Evolutionary conservation across 495 filamentous ascomycete genomes (phyloP), one percentile per base, ranked within the genome.

Genomic region (Oleoguttula mirabilis): DNA sequence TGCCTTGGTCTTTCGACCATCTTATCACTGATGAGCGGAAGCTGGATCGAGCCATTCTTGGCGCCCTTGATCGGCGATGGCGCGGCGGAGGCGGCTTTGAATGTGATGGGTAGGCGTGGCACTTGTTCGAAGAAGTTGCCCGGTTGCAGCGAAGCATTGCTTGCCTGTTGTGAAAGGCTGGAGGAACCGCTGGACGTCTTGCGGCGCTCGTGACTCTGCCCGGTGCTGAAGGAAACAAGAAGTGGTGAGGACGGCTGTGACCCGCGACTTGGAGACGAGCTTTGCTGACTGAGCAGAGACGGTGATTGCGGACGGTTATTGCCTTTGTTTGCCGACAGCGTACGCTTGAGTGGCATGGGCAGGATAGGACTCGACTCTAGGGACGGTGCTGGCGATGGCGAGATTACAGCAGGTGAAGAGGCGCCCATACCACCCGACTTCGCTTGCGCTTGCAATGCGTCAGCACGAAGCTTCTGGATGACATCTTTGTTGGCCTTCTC

Each of bases 401-500:
- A 70, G 10, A 64, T 48, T 3, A 60, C 40, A 4, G 55, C 50
- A 31, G 60, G 54, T 0, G 41, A 32, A 0, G 50, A 34, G 4
- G 32, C 3, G 1, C 39, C 39, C 28, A 34, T 40, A 23, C 36
- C 38, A 11, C 7, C 16, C 23, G 40, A 24, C 43, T 60, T 65
- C 37, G 47, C 48, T 38, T 67, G 64, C 10, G 59, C 59, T 36
- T 66, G 61, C 60, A 66, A 59, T 15, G 65, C 88, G 56, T 95
- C 88, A 20, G 85, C 84, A 8, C 87, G 75, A 43, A 98, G 70
- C 55, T 94, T 94, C 55, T 96, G 87, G 27, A 98, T 90, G 31
- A 95, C 84, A 58, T 98, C 92, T 56, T 96, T 96, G 58, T 98
- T 98, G 27, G 92, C 90, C 58, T 94, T 96, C 57, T 95, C 88